Conservation (phyloP, 1,284 basidiomycete species). For the Schizophyllum amplum region DNA sequence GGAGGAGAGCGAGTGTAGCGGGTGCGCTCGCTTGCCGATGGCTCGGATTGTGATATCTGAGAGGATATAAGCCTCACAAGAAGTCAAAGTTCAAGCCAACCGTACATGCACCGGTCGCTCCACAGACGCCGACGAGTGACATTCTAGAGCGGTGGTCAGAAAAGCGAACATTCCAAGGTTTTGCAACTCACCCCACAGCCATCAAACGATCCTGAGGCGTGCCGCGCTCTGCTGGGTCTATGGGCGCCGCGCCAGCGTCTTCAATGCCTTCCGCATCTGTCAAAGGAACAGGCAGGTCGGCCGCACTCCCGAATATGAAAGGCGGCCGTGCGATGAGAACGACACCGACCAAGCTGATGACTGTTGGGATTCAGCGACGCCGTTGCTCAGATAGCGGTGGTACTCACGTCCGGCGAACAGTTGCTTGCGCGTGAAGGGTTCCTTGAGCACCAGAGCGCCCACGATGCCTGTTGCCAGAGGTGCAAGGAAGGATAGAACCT, state of each 20-base stretch:
- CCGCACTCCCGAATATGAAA: slow-evolving; percentile 33
- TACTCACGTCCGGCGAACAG: slow-evolving; percentile 53
- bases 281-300: slow-evolving; percentile 1
- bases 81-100: slow-evolving; percentile 1
- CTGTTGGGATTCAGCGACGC: slow-evolving; percentile 19
- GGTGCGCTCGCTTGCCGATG: slow-evolving; percentile 67
- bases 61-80: not conserved
- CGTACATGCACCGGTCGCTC: slow-evolving; percentile 54
- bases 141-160: slow-evolving; percentile 26
- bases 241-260: slow-evolving; percentile 8
- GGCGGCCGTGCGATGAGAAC: slow-evolving; percentile 52
- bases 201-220: slow-evolving; percentile 36
- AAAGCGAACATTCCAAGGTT: slow-evolving; percentile 1
- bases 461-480: slow-evolving; percentile 66
- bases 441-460: slow-evolving; percentile 61
- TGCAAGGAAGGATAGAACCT: slow-evolving; percentile 56
- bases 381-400: not conserved
- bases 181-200: slow-evolving; percentile 40
- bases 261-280: slow-evolving; percentile 1
- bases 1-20: slow-evolving; percentile 64
- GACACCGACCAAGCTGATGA: slow-evolving; percentile 52
- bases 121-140: slow-evolving; percentile 50
- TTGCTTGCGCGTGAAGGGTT: slow-evolving; percentile 52
- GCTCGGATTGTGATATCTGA: slow-evolving; percentile 45
- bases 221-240: slow-evolving; percentile 18